Percentiles rank a stretch among this genome's conserved stretches.
phyloP scores from a whole-genome alignment of 169 alveolate genomes.

The Sarcocystis neurona region DNA sequence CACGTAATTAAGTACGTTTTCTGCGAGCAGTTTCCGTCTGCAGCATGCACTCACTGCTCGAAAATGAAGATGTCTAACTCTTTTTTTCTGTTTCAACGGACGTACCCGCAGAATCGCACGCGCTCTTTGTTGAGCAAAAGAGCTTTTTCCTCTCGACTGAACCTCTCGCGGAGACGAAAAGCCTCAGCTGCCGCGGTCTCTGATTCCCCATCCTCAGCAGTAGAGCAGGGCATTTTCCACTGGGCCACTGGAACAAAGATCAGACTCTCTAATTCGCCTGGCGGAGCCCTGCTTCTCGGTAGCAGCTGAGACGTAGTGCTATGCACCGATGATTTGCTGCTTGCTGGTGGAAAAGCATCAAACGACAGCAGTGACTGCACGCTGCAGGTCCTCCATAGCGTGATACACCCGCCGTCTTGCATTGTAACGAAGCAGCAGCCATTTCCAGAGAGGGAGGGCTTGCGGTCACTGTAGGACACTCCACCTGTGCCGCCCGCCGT shows the following conservation, averaged over 20 bases:
- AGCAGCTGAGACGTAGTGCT: not conserved
- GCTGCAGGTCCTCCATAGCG: not conserved
- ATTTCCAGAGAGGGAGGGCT: not conserved
- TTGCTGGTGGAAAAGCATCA: not conserved
- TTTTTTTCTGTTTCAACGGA: too few relatives aligned
- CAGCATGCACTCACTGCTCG: too few relatives aligned
- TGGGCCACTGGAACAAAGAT: not conserved
- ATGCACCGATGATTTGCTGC: not conserved
- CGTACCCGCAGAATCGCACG: too few relatives aligned
- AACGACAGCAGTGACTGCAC: not conserved
- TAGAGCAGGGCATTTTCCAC: not conserved
- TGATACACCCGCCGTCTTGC: conserved; percentile 5
- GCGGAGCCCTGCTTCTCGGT: not conserved
- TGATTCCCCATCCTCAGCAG: not conserved
- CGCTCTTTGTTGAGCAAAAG: too few relatives aligned
- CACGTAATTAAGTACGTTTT: too few relatives aligned
- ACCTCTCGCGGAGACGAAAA: not conserved
- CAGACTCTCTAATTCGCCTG: not conserved
- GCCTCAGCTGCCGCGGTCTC: not conserved
- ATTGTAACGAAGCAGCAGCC: not conserved
- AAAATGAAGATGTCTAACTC: too few relatives aligned
- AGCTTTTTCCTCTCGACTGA: not conserved
- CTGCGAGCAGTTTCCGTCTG: too few relatives aligned
- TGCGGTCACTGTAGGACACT: too few relatives aligned
- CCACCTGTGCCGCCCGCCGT: too few relatives aligned